Conservation (phyloP, 2,329 filamentous ascomycete species). For the Didymella exigua region DNA sequence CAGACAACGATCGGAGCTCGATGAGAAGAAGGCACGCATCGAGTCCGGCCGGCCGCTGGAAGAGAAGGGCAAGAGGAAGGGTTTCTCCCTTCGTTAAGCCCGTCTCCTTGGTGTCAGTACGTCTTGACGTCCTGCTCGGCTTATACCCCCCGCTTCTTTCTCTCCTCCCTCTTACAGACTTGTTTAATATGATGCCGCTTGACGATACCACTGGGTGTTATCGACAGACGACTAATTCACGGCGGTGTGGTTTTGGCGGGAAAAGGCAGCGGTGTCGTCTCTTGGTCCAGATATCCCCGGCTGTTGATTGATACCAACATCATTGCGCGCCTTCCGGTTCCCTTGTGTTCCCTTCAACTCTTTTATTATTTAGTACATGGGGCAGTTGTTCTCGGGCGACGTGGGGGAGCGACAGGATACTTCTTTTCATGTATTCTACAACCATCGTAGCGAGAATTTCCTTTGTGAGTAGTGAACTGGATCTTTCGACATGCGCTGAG, state of each 20-base stretch:
- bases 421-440: slow-evolving; percentile 52
- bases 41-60: slow-evolving; percentile 95
- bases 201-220: slow-evolving; percentile 50
- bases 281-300: slow-evolving; percentile 47
- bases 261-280: slow-evolving; percentile 41
- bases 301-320: slow-evolving; percentile 53
- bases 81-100: slow-evolving; percentile 91
- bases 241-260: slow-evolving; percentile 38
- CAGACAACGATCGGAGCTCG: slow-evolving; percentile 89
- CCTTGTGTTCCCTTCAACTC: slow-evolving; percentile 40
- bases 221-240: slow-evolving; percentile 45
- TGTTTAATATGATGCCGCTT: slow-evolving; percentile 49
- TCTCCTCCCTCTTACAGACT: slow-evolving; percentile 48
- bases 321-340: slow-evolving; percentile 49
- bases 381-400: slow-evolving; percentile 39
- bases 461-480: slow-evolving; percentile 36
- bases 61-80: slow-evolving; percentile 98
- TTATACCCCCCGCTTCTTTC: slow-evolving; percentile 43
- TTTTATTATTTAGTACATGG: slow-evolving; percentile 47
- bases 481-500: not conserved
- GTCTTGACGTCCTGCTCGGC: slow-evolving; percentile 35
- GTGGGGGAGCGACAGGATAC: slow-evolving; percentile 40
- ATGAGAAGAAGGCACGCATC: slow-evolving; percentile 96
- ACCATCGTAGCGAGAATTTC: slow-evolving; percentile 50
- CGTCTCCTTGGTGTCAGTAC: slow-evolving; percentile 8